These are phyloP conservation scores for Ceratobasidium sp. DNA, from an alignment of 1,284 basidiomycete species.

Conservation along the genomic window DNA sequence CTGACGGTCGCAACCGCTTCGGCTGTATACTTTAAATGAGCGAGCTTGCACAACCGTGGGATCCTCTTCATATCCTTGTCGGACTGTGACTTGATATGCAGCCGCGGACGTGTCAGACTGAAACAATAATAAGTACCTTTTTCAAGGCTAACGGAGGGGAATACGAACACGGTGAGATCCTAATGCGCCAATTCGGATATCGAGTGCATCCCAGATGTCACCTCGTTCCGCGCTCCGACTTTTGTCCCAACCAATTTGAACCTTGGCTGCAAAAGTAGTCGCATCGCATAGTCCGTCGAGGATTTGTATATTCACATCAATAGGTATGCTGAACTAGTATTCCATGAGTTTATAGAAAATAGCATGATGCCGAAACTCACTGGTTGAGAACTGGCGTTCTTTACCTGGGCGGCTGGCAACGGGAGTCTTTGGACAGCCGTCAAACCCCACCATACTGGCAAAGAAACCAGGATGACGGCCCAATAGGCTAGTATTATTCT, in stretches of 20 bases:
- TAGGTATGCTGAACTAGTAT: constrained; percentile 58
- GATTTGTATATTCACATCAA: constrained; percentile 54
- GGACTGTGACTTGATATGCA: constrained; percentile 12
- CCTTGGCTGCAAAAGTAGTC: constrained; percentile 38
- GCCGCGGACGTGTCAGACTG: background rate
- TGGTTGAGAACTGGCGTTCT: constrained; percentile 54
- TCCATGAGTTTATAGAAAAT: background rate
- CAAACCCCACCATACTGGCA: constrained; percentile 88
- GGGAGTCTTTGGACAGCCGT: constrained; percentile 83
- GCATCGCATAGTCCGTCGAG: constrained; percentile 47
- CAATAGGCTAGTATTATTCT: constrained; percentile 77
- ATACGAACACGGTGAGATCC: constrained; percentile 13
- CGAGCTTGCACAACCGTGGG: constrained; percentile 10
- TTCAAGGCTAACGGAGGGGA: background rate
- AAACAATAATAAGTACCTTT: background rate
- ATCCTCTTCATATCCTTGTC: constrained; percentile 36
- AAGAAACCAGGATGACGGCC: constrained; percentile 68
- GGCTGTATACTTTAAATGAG: constrained; percentile 25
- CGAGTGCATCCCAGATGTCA: constrained; percentile 28
- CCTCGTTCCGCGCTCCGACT: background rate
- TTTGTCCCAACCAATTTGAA: constrained; percentile 25
- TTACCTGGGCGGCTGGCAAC: constrained; percentile 70
- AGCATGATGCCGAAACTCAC: constrained; percentile 51
- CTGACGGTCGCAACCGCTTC: constrained; percentile 25
- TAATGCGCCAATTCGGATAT: constrained; percentile 16